phyloP scores from a whole-genome alignment of 2,329 filamentous ascomycete genomes.

The Teratosphaeriaceae sp. region DNA sequence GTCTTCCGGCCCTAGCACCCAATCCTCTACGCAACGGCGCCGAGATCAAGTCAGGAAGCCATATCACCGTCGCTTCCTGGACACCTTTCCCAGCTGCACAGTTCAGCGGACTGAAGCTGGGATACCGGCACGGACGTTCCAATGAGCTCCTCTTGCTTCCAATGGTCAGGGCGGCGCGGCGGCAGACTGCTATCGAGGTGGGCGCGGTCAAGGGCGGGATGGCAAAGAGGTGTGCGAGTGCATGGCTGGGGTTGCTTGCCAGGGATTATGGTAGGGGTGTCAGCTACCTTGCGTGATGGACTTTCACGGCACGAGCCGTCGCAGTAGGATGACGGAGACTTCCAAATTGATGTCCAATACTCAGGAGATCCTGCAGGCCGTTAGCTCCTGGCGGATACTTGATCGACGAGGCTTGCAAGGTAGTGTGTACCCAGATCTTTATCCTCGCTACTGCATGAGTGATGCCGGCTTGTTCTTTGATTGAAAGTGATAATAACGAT shows the following conservation, averaged over 20 bases:
- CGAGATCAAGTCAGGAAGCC: constrained; percentile 4
- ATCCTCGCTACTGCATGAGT: too few relatives aligned
- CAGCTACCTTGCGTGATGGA: constrained; percentile 2
- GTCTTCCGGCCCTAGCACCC: constrained; percentile 4
- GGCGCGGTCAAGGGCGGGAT: not conserved
- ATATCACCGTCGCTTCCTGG: constrained; percentile 10
- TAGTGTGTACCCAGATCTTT: too few relatives aligned
- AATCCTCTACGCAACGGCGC: constrained; percentile 9
- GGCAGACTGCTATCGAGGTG: not conserved
- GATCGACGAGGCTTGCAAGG: too few relatives aligned
- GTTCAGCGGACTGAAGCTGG: constrained; percentile 12
- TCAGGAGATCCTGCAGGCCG: too few relatives aligned
- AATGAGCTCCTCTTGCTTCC: constrained; percentile 3
- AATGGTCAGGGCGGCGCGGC: constrained; percentile 1
- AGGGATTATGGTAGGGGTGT: constrained; percentile 7
- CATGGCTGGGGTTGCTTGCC: constrained; percentile 2
- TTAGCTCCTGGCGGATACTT: too few relatives aligned
- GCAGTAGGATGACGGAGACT: not conserved
- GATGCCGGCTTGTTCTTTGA: not conserved
- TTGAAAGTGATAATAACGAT: not conserved
- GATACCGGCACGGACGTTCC: not conserved
- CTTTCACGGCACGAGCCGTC: not conserved
- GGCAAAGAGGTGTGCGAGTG: constrained; percentile 1
- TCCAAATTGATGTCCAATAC: not conserved
- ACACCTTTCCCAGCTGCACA: constrained; percentile 8